Conservation (phyloP, 2,329 filamentous ascomycete genomes). For the Paecilomyces sp. region DNA sequence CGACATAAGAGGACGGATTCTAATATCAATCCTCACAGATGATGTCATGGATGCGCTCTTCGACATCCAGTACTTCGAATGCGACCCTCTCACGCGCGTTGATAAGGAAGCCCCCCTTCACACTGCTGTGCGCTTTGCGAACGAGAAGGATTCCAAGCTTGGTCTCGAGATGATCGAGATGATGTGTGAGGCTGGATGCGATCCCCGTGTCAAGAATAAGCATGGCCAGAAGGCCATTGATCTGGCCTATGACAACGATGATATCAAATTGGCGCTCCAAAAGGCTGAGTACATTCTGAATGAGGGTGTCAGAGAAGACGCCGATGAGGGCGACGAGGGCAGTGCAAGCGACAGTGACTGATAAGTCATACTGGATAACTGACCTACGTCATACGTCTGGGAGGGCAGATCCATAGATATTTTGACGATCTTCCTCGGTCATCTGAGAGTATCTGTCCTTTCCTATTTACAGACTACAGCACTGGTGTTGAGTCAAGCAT, state of each 20-base stretch:
- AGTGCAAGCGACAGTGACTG: slow-evolving; percentile 38
- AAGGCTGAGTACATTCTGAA: slow-evolving; percentile 42
- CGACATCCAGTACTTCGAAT: slow-evolving; percentile 43
- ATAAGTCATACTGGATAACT: not conserved
- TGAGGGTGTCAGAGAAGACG: slow-evolving; percentile 33
- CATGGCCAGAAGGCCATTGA: slow-evolving; percentile 40
- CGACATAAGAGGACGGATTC: not conserved
- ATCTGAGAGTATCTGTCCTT: not conserved
- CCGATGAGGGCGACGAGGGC: slow-evolving; percentile 27
- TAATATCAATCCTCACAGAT: slow-evolving; percentile 20
- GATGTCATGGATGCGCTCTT: slow-evolving; percentile 42
- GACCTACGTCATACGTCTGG: not conserved
- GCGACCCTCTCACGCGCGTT: slow-evolving; percentile 39
- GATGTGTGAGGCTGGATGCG: slow-evolving; percentile 43
- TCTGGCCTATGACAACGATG: slow-evolving; percentile 36
- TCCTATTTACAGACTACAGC: not conserved
- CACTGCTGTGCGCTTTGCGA: slow-evolving; percentile 38
- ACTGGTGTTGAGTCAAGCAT: not conserved
- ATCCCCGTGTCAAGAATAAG: slow-evolving; percentile 42
- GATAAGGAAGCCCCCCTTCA: slow-evolving; percentile 42
- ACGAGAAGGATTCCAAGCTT: slow-evolving; percentile 37
- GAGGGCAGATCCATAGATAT: not conserved
- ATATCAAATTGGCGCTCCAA: slow-evolving; percentile 34
- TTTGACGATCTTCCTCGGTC: not conserved
- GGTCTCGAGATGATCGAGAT: slow-evolving; percentile 41